phyloP scores from a whole-genome alignment of 495 filamentous ascomycete genomes.

The Letharia lupina region DNA sequence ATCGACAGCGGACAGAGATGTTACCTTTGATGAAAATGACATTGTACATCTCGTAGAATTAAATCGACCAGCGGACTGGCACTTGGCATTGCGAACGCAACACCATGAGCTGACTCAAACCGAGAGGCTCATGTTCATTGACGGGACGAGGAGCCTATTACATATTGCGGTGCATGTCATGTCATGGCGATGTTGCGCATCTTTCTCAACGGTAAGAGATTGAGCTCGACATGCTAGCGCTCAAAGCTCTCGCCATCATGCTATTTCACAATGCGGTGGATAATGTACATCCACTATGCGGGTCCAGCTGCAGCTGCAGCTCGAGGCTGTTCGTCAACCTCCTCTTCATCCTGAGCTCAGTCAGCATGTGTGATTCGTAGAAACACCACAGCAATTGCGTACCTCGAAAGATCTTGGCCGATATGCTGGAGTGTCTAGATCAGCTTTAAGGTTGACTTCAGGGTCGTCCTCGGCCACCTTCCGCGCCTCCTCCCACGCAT shows the following conservation, averaged over 20 bases:
- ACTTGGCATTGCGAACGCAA: not conserved
- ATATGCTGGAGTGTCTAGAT: slow-evolving; percentile 11
- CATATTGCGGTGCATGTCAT: not conserved
- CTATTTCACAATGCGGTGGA: not conserved
- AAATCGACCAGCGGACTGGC: not conserved
- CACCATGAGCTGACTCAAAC: not conserved
- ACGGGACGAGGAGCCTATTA: not conserved
- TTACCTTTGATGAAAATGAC: not conserved
- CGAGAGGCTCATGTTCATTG: not conserved
- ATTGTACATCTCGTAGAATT: not conserved
- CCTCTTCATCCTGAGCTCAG: not conserved
- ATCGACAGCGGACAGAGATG: not conserved
- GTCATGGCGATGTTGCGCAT: not conserved
- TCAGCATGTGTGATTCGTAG: not conserved
- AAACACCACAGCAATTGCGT: not conserved
- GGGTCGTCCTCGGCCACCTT: slow-evolving; percentile 47
- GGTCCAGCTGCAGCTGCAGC: slow-evolving; percentile 1
- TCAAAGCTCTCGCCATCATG: not conserved
- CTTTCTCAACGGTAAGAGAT: not conserved
- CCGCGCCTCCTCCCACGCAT: slow-evolving; percentile 80
- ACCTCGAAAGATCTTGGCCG: slow-evolving; percentile 9
- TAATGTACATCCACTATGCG: not conserved
- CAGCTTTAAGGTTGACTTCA: slow-evolving; percentile 46
- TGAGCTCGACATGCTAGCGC: not conserved
- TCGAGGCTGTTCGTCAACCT: slow-evolving; percentile 6